Base-by-base conservation (phyloP, 768 basidiomycete genomes). In the Agaricus sinodeliciosus region DNA sequence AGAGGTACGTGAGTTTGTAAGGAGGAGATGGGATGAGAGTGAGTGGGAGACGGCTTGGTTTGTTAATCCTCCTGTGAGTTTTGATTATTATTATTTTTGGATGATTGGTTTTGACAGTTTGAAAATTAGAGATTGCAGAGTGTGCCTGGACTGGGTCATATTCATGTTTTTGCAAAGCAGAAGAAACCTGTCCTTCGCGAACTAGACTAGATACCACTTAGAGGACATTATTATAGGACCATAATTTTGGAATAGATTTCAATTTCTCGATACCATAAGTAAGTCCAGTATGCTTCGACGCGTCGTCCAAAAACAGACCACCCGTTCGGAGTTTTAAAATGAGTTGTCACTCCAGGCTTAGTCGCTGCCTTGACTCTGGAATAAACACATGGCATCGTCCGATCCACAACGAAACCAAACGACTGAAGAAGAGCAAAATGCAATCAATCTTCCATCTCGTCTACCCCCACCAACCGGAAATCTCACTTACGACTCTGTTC, bases 11-110 rank as follows among this genome's bases (percentile, higher is more conserved):
- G 67, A 65, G 45, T 92, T 85, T 64, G 78, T 94, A 11, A 72
- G 68, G 63, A 73, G 71, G 44, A 70, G 80, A 44, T 93, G 91
- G 91, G 59, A 62, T 15, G 87, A 90, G 61, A 64, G 61, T 4
- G 76, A 78, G n/a, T 94, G 88, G 90, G 91, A 94, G 68, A 90
- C 89, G 0, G 88, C 87, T 1, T 94, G 91, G 91, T 92, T 92
- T 61, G 85, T 90, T 40, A 93, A 93, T 62, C 90, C 90, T 40
- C 87, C 84, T 46, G 90, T 93, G 60, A 63, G 86, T 67, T 4
- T 46, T 51, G 16, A 12, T 18, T 15, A n/a, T n/a, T n/a, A n/a
- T n/a, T n/a, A n/a, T 25, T 18, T 22, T 55, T 18, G 48, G 36
- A 22, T 28, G 7, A 28, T 27, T 40, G 40, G 35, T 49, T 18